Evolutionary conservation across 371 early-diverging fungal genomes (phyloP).

Genomic region (Mucor sp.): DNA sequence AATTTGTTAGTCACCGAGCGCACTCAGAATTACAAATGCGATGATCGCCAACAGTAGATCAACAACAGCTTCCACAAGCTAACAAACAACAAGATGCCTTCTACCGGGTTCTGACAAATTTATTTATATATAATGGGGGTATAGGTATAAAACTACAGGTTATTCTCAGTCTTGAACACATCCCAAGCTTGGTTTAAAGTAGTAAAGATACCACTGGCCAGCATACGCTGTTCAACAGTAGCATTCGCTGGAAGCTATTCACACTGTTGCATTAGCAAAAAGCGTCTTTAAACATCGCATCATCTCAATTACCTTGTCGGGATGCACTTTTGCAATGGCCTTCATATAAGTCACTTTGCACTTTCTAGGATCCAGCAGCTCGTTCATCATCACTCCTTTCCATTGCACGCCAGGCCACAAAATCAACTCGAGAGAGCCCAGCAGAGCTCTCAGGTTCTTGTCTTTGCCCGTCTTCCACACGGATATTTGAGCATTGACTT

Average conservation of each 20-base stretch:
- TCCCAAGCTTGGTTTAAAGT: conserved; percentile 96
- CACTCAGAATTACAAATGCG: not conserved
- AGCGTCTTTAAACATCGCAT: too few relatives aligned
- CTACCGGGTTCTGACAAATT: not conserved
- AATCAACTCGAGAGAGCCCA: conserved; percentile 81
- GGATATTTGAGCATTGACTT: conserved; percentile 71
- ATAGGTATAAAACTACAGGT: conserved; percentile 31
- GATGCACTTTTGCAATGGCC: conserved; percentile 93
- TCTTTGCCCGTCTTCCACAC: conserved; percentile 89
- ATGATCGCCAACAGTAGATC: too few relatives aligned
- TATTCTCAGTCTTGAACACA: conserved; percentile 50
- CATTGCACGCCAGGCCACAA: conserved; percentile 79
- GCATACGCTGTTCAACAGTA: conserved; percentile 80
- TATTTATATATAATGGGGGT: not conserved
- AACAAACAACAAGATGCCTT: too few relatives aligned
- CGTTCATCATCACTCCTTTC: conserved; percentile 78
- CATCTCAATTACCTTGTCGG: conserved; percentile 80
- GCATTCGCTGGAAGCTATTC: conserved; percentile 51
- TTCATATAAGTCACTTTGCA: conserved; percentile 93
- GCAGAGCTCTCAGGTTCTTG: conserved; percentile 84
- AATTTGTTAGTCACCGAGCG: not conserved
- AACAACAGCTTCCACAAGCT: too few relatives aligned
- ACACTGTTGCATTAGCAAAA: not conserved
- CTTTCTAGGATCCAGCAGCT: conserved; percentile 81
- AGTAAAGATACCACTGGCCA: conserved; percentile 89